Conservation (phyloP, 1,284 basidiomycete genomes). For the Leccinum angustisporum region DNA sequence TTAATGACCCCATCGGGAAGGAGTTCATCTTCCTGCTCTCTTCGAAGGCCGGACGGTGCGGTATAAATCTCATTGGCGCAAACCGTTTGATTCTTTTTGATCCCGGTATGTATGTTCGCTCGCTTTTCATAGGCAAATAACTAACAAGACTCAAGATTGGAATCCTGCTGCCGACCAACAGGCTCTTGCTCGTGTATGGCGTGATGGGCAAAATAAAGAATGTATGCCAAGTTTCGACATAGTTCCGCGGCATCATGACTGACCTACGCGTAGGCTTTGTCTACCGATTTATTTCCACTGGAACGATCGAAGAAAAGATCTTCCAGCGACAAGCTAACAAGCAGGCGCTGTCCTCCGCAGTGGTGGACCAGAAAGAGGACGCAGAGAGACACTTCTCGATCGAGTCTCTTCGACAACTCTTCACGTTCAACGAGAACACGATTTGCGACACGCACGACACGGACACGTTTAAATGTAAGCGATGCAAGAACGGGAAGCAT, state of each 20-base stretch:
- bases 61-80: constrained; percentile 97
- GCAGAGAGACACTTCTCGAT: constrained; percentile 94
- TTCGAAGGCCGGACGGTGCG: constrained; percentile 97
- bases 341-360: constrained; percentile 94
- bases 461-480: constrained; percentile 96
- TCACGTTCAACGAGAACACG: constrained; percentile 88
- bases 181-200: constrained; percentile 97
- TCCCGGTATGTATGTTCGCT: constrained; percentile 59
- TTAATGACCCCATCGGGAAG: constrained; percentile 94
- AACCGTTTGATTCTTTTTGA: constrained; percentile 97
- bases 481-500: constrained; percentile 90
- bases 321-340: constrained; percentile 96
- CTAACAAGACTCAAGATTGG: constrained; percentile 68
- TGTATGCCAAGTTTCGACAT: constrained; percentile 50
- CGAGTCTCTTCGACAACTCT: constrained; percentile 88
- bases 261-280: constrained; percentile 72
- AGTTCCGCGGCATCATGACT: not conserved
- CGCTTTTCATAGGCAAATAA: not conserved
- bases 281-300: constrained; percentile 96
- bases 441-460: constrained; percentile 82
- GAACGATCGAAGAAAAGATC: constrained; percentile 99
- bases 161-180: constrained; percentile 99
- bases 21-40: constrained; percentile 96
- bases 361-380: constrained; percentile 97
- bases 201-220: constrained; percentile 99